phyloP scores from a whole-genome alignment of 352 stramenopile genomes.

The Phytophthora brassicae region DNA sequence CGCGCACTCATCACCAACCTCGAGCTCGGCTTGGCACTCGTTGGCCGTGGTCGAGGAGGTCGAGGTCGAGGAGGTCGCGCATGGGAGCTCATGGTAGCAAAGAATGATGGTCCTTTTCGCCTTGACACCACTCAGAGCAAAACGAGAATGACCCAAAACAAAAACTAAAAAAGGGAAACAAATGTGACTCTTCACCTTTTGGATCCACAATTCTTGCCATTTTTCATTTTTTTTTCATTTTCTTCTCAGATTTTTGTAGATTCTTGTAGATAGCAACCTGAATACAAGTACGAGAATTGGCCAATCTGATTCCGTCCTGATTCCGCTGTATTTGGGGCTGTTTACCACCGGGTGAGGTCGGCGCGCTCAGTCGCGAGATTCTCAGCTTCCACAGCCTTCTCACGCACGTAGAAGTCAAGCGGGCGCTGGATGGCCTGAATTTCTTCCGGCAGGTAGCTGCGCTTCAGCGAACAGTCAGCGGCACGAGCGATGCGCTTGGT shows the following conservation, averaged over 20 bases:
- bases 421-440: conserved; percentile 87
- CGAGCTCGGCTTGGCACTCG: conserved; percentile 47
- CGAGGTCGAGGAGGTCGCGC: too few species aligned
- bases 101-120: too few species aligned
- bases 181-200: conserved; percentile 20
- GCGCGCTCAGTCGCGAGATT: conserved; percentile 70
- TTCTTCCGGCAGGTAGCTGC: conserved; percentile 82
- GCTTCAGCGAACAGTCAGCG: conserved; percentile 84
- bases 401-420: conserved; percentile 69
- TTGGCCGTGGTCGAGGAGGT: conserved; percentile 37
- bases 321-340: background rate
- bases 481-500: conserved; percentile 83
- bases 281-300: too few species aligned
- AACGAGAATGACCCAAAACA: conserved; percentile 9
- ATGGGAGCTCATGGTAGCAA: too few species aligned
- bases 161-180: conserved; percentile 9
- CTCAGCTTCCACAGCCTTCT: conserved; percentile 59
- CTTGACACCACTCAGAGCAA: conserved; percentile 28
- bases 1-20: conserved; percentile 13
- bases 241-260: background rate
- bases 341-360: conserved; percentile 86
- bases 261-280: background rate
- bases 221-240: conserved; percentile 26
- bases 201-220: conserved; percentile 26
- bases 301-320: background rate